phyloP scores from a whole-genome alignment of 257 asterid genomes.

The Capsicum rhomboideum region DNA sequence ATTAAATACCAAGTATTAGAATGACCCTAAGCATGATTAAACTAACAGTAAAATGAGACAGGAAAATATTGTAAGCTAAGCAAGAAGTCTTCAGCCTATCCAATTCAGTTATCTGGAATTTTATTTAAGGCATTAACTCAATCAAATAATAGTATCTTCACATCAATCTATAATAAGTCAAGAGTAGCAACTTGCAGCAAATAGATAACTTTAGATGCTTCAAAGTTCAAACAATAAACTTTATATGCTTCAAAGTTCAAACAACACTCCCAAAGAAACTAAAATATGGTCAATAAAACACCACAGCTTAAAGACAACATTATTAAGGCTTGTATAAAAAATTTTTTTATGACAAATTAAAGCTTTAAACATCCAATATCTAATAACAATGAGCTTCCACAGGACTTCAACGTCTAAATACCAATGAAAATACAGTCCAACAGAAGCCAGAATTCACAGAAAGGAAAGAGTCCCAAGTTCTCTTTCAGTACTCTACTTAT shows the following conservation, averaged over 20 bases:
- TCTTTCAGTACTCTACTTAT: slow-evolving; percentile 26
- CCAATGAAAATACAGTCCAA: background rate
- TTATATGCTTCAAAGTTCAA: background rate
- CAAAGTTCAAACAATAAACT: background rate
- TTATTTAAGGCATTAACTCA: background rate
- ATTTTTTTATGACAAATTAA: background rate
- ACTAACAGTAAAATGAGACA: background rate
- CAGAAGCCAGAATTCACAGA: slow-evolving; percentile 1
- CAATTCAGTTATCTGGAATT: background rate
- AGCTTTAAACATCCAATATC: background rate
- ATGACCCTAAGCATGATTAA: slow-evolving; percentile 5
- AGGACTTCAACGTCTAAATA: background rate
- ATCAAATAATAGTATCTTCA: background rate
- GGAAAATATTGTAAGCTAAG: background rate
- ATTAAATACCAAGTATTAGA: slow-evolving; percentile 4
- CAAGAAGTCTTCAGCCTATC: background rate
- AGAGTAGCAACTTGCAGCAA: background rate
- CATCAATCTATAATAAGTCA: background rate
- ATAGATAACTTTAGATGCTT: background rate
- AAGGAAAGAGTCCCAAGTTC: slow-evolving; percentile 12
- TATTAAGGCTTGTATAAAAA: background rate
- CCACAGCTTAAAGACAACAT: background rate
- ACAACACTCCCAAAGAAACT: background rate
- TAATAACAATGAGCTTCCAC: background rate
- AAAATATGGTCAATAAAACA: background rate